Evolutionary conservation across 208 protist genomes (phyloP), one percentile per base, ranked within the genome.

Genomic region (Trypanosoma mega): DNA sequence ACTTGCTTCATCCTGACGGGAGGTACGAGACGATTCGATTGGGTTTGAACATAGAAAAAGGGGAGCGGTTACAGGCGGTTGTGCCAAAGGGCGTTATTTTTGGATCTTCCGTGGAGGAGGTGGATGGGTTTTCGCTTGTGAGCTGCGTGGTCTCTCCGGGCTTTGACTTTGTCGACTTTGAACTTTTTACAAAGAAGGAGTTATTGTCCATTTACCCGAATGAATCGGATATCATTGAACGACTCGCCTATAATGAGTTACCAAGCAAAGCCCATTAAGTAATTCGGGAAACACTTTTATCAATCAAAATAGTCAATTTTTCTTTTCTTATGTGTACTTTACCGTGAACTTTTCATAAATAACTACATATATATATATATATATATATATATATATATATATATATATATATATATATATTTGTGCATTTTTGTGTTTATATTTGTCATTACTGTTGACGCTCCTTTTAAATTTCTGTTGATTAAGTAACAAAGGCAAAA

Each of bases 81-180:
- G 73, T 83, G 6, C 73, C 76, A 18, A 58, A 51, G 4, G 52
- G 63, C 3, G 70, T 72, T 44, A 81, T 82, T 45, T 80, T 87
- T 60, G 76, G 76, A 23, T 69, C 65, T 45, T 74, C 61, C 36
- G 58, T 82, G 12, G 43, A 51, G n/a, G 18, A 59, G 5, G 45
- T 54, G 27, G 61, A 48, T 20, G 46, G 51, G 33, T 83, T 72
- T 64, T 61, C 73, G 1, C 65, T 83, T 2, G 67, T 87, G 39
- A 80, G 80, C 49, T 87, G 80, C 60, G 48, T 76, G 33, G 73
- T 79, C 23, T 75, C 62, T 20, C 76, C 80, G 27, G 73, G 73
- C 0, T 80, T 82, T 51, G 63, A 78, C 37, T 78, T 59, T 46
- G 41, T 11, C 8, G 73, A 80, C 50, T 82, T 80, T 55, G 75